Evolutionary conservation across 192 early-diverging fungal species (phyloP), one percentile per base, ranked within the genome.

Genomic region (Linnemannia zychae): DNA sequence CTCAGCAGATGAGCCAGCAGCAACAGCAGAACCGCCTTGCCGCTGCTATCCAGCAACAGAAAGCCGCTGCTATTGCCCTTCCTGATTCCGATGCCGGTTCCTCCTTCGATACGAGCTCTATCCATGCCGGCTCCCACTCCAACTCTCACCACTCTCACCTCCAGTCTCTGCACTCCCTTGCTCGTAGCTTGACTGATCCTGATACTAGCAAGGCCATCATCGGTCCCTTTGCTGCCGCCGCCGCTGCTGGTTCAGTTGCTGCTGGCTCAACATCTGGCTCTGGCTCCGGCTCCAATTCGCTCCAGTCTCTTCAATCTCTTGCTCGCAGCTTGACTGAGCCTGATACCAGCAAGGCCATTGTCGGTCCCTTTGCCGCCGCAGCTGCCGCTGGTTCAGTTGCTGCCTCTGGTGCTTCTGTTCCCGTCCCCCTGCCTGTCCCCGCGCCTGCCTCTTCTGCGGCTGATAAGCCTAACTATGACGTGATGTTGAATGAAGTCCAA

Each of bases 401-500:
- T 17, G 24, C 70, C 28, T 36, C 70, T n/a, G 53, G 34, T 24
- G 37, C 28, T 33, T 50, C 71, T 2, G 71, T 73, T 0, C 69
- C 63, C 67, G 60, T 79, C 38, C 31, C 74, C 57, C 44, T 74
- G 18, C 53, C 83, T 13, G 66, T 44, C 40, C 18, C 67, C 57
- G 48, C 22, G 9, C 16, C 75, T 37, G 9, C 50, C 67, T 22
- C 74, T 75, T 48, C 77, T 40, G 22, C 67, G 38, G 77, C 37
- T 6, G 70, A 66, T 48, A 82, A 66, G 76, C 71, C 44, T 69
- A 84, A 83, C 71, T 77, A 81, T 71, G 81, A 84, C 71, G 24
- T 36, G 47, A 90, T 90, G 90, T 73, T 93, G 47, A 89, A 90
- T 66, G 89, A 92, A 71, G 92, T 93, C 36, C 92, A 93, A 81